Base-by-base conservation (phyloP, 129 eudicot species). In the Chrysanthemum seticuspe region DNA sequence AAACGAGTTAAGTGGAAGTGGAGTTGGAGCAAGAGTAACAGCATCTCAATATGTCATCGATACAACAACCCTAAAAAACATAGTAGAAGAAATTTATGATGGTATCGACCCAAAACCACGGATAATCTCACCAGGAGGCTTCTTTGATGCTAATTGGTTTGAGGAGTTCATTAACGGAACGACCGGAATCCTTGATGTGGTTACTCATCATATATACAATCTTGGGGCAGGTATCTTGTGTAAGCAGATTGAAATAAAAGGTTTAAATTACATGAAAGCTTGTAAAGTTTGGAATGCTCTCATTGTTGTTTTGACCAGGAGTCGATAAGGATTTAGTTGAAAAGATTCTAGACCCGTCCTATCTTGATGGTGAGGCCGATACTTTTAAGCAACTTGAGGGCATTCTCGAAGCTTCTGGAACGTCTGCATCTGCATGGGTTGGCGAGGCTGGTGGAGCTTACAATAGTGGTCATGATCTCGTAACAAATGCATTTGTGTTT, bases 381-480 rank as follows among this genome's bases (percentile, higher is more conserved):
- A 82, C 87, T 3, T 91, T 87, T 57, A 83, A 76, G 69, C 78
- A 78, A 61, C 89, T 91, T 76, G 61, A 84, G 54, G 79, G 66
- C 74, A 71, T 79, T 18, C 62, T 91, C 44, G 78, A 81, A 72
- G 66, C 55, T 62, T 84, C 89, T 5, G 72, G 40, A 6, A 75
- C 76, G 49, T 84, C 79, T 0, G 87, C 93, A 15, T 48, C 68
- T 13, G 89, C 97, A 6, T 91, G 97, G 97, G 93, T 91, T 79
- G 96, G 97, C 19, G 97, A 91, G 78, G 68, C 97, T 29, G 97
- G 97, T 65, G 97, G 97, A 13, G 96, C 96, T 10, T 88, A 86
- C 74, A 88, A 86, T 65, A 91, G 96, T 15, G 96, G 97, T 34
- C 87, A 82, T 15, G 62, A 86, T 72, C 83, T 76, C n/a, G 93